Evolutionary conservation across 2,329 filamentous ascomycete species (phyloP).

Genomic region (Colletotrichum graminicola): DNA sequence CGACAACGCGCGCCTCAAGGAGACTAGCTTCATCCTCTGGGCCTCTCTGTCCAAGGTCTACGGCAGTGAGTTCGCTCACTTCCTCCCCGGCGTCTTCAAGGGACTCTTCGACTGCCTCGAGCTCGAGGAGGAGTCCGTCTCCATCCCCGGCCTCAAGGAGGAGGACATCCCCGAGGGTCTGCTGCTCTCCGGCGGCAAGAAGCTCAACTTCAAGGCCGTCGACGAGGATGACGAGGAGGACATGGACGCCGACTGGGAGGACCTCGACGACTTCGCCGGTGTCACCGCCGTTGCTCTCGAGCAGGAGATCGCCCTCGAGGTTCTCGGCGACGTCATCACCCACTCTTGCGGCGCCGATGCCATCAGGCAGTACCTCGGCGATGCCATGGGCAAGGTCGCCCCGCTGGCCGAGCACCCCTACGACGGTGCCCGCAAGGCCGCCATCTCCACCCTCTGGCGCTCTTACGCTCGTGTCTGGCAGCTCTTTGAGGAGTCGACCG

Average conservation of each 20-base stretch:
- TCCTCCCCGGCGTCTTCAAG: conserved; percentile 82
- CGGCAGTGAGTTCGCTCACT: conserved; percentile 83
- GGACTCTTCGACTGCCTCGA: conserved; percentile 87
- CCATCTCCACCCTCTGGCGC: conserved; percentile 91
- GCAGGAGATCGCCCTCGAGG: conserved; percentile 97
- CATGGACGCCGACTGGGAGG: conserved; percentile 80
- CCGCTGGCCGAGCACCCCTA: conserved; percentile 89
- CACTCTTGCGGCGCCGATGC: conserved; percentile 83
- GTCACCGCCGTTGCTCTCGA: conserved; percentile 92
- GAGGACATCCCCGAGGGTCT: conserved; percentile 67
- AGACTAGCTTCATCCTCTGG: conserved; percentile 98
- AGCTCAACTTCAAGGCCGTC: conserved; percentile 78
- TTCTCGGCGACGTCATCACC: conserved; percentile 91
- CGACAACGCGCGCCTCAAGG: conserved; percentile 89
- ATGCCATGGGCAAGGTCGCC: conserved; percentile 84
- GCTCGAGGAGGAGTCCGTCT: conserved; percentile 88
- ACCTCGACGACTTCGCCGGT: conserved; percentile 85
- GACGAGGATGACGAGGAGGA: conserved; percentile 68
- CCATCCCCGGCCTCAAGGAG: conserved; percentile 77
- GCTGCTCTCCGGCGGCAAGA: conserved; percentile 84
- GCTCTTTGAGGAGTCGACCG: conserved; percentile 82
- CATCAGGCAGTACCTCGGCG: conserved; percentile 85
- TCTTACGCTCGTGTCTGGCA: conserved; percentile 92
- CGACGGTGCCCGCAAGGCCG: conserved; percentile 92
- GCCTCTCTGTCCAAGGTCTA: conserved; percentile 95